Conservation (phyloP, 805 yeast species). For the Starmerella apicola region DNA sequence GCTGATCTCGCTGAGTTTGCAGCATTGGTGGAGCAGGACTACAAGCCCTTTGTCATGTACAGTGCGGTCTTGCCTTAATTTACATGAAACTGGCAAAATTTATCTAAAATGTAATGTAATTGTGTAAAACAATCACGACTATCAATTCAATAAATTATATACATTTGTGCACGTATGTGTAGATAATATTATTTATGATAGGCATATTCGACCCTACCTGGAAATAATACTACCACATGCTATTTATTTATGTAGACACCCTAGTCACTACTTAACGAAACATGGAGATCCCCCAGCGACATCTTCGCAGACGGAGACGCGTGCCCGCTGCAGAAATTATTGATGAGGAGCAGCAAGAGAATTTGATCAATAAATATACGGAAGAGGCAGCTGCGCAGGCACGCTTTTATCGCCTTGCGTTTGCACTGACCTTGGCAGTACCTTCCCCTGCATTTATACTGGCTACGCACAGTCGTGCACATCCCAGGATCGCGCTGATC, state of each 20-base stretch:
- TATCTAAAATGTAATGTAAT: no score
- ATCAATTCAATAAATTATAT: no score
- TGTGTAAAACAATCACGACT: no score
- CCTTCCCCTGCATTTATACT: slow-evolving; percentile 26
- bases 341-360: slow-evolving; percentile 26
- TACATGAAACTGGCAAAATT: neutral
- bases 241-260: no score
- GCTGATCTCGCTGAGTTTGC: slow-evolving; percentile 79
- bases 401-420: slow-evolving; percentile 19
- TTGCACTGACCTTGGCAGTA: slow-evolving; percentile 22
- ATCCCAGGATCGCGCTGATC: slow-evolving; percentile 23
- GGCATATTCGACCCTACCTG: no score
- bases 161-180: no score
- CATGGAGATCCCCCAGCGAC: slow-evolving; percentile 11
- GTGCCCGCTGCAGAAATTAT: slow-evolving; percentile 12
- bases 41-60: slow-evolving; percentile 90
- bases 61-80: slow-evolving; percentile 33
- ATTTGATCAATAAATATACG: slow-evolving; percentile 20
- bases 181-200: no score
- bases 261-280: no score
- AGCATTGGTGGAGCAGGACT: slow-evolving; percentile 83
- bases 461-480: slow-evolving; percentile 22
- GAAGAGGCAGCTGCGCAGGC: slow-evolving; percentile 20
- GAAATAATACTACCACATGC: no score
- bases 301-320: slow-evolving; percentile 12